These are phyloP conservation scores for Odontarrhena argentea DNA, from an alignment of 345 rosid species.

Conservation along the genomic window DNA sequence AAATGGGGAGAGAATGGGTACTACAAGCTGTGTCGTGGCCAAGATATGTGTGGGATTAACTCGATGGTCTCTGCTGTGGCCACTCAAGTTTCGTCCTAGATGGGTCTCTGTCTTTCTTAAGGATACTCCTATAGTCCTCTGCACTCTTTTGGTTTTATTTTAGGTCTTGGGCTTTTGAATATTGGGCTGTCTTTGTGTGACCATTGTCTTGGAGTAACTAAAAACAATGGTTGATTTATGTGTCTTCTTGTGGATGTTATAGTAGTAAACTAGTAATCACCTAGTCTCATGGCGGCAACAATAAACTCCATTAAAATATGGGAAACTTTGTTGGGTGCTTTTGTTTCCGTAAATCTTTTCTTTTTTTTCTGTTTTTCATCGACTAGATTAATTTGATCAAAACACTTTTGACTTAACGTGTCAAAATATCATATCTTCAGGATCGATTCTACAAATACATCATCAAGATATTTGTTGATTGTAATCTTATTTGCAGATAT, in stretches of 20 bases:
- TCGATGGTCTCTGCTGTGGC: conserved; percentile 87
- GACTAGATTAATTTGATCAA: too few relatives aligned
- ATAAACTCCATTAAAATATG: too few relatives aligned
- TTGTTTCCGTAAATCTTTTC: too few relatives aligned
- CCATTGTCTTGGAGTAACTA: neutral
- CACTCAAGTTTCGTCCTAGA: conserved; percentile 43
- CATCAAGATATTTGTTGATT: too few relatives aligned
- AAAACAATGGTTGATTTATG: neutral
- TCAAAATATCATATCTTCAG: too few relatives aligned
- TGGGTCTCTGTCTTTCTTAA: conserved; percentile 11
- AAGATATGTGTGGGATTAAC: conserved; percentile 74
- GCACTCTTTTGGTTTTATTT: conserved; percentile 3
- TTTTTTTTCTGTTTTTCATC: too few relatives aligned
- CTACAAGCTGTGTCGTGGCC: conserved; percentile 76
- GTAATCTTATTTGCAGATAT: too few relatives aligned
- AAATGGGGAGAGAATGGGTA: conserved; percentile 85
- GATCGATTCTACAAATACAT: too few relatives aligned
- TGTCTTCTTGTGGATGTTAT: neutral
- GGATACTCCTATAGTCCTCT: neutral
- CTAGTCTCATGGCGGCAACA: too few relatives aligned
- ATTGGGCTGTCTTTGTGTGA: neutral
- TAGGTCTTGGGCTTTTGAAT: neutral
- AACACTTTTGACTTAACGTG: too few relatives aligned
- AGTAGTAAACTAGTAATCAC: neutral
- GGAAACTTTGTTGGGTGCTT: too few relatives aligned